Evolutionary conservation across 345 rosid species (phyloP), one percentile per base, ranked within the genome.

Genomic region (Microcos paniculata): DNA sequence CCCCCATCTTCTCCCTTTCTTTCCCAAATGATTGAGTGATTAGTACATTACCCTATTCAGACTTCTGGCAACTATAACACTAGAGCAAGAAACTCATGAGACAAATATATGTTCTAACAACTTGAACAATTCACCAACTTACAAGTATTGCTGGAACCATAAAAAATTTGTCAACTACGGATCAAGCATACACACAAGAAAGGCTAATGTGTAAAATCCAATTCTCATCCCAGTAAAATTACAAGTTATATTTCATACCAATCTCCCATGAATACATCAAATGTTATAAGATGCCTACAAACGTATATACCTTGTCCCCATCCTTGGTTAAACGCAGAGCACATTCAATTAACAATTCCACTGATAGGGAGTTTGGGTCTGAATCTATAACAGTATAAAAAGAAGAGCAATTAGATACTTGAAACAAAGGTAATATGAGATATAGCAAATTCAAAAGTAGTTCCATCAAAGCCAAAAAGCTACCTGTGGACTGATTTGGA

Each of bases 231-330:
- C 28, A 38, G 14, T 8, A 30, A 70, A 62, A 35, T 9, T 62
- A 1, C 8, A 31, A 31, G 42, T 14, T 19, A 51, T 6, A 30
- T 6, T 33, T 69, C 43, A 69, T 16, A n/a, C 59, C 59, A 49
- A 49, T 49, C 73, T 49, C 14, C 1, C 73, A 30, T 26, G 12
- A 42, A 57, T 10, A 40, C 6, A 59, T 58, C 48, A 46, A 73
- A 59, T 5, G 43, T 46, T 46, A 28, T 10, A 12, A 45, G 31
- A 31, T 43, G 68, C 70, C 35, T 48, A 28, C 21, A 26, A 48
- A 33, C 19, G 24, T 35, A 23, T 76, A 86, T 87, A 93, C 99
- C 98, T 95, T 95, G 89, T 93, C 98, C 69, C 98, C 93, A 45
- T 91, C 97, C 80, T 87, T 88, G 61, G 97, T 83, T 68, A 93